phyloP scores from a whole-genome alignment of 78 protist genomes.

The Dictyostelium brefeldianum region DNA sequence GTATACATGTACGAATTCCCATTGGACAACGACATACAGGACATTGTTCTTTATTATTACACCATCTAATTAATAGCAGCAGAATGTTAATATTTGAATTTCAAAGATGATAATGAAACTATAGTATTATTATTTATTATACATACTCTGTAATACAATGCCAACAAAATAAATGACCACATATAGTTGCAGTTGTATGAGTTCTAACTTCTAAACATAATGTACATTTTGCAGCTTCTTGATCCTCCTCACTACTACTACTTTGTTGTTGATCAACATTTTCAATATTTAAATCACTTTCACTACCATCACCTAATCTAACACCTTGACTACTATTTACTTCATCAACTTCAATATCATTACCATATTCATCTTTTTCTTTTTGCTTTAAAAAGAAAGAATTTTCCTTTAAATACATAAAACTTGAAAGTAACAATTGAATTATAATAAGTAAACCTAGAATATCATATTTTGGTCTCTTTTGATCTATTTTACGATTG shows the following conservation, averaged over 20 bases:
- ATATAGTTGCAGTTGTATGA: conserved; percentile 52
- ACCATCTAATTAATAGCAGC: too few relatives aligned
- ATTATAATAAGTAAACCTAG: conserved; percentile 45
- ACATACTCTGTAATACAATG: conserved; percentile 60
- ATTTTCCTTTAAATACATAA: conserved; percentile 41
- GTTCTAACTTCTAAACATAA: conserved; percentile 48
- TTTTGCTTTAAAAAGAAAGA: conserved; percentile 18
- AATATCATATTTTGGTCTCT: conserved; percentile 63
- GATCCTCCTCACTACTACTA: neutral
- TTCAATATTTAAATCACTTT: neutral
- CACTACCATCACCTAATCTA: neutral
- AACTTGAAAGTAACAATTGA: conserved; percentile 23
- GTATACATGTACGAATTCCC: conserved; percentile 5
- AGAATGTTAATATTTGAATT: too few relatives aligned
- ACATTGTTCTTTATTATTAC: conserved; percentile 14
- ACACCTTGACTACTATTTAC: neutral
- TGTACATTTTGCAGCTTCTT: conserved; percentile 54
- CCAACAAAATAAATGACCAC: conserved; percentile 80
- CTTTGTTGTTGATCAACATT: neutral
- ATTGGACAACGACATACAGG: conserved; percentile 73
- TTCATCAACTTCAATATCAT: neutral
- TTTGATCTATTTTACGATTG: conserved; percentile 60
- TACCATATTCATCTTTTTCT: neutral
- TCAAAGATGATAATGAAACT: too few relatives aligned
- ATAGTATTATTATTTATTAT: conserved; percentile 6